Evolutionary conservation across 352 stramenopile species (phyloP).

Genomic region (Phytopythium aichiense): DNA sequence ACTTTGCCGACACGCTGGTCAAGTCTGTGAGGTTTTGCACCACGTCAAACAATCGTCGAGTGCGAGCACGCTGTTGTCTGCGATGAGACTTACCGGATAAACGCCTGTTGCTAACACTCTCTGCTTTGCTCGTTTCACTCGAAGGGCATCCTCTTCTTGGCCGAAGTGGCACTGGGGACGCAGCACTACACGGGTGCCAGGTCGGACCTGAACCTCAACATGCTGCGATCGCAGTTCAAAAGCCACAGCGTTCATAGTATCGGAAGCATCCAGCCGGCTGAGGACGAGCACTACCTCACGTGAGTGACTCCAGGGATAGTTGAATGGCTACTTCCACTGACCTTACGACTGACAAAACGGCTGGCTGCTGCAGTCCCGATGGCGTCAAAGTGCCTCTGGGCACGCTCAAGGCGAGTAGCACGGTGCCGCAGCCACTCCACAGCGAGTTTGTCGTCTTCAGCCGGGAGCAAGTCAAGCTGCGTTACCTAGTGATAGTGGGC

Average conservation of each 20-base stretch:
- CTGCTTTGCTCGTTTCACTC: neutral
- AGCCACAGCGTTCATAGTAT: conserved; percentile 30
- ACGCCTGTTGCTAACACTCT: neutral
- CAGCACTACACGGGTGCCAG: conserved; percentile 12
- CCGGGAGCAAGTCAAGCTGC: conserved; percentile 37
- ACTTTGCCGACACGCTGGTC: conserved; percentile 59
- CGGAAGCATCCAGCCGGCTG: conserved; percentile 17
- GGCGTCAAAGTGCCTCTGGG: conserved; percentile 37
- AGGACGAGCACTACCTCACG: conserved; percentile 20
- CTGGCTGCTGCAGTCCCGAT: conserved; percentile 11
- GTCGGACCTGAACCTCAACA: conserved; percentile 23
- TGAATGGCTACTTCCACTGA: neutral
- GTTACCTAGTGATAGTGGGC: conserved; percentile 28
- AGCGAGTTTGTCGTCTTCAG: conserved; percentile 50
- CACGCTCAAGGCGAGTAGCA: conserved; percentile 13
- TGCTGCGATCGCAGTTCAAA: conserved; percentile 11
- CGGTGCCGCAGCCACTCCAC: conserved; percentile 18
- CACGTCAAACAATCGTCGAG: neutral
- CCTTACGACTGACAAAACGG: neutral
- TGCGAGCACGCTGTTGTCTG: neutral
- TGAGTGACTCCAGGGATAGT: neutral
- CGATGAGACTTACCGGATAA: neutral
- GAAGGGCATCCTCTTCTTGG: conserved; percentile 29
- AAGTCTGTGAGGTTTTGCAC: conserved; percentile 63
- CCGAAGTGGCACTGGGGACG: conserved; percentile 34